Evolutionary conservation across 2,329 filamentous ascomycete genomes (phyloP).

Genomic region (Penicillium aurantiogriseum): DNA sequence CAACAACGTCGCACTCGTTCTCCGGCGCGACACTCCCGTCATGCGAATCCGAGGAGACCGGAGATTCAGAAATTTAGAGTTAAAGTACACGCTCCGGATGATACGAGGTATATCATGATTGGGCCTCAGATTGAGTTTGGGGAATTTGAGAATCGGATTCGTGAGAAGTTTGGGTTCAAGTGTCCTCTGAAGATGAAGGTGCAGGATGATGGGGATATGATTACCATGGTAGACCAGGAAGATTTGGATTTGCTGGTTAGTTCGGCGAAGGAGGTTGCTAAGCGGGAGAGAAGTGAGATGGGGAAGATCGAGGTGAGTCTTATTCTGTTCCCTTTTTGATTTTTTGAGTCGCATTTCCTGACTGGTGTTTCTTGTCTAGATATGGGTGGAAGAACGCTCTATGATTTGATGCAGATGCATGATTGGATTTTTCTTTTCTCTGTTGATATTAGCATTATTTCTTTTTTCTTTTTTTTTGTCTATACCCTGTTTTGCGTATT

Average conservation of each 20-base stretch:
- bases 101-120: constrained; percentile 91
- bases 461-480: constrained; percentile 1
- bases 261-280: constrained; percentile 65
- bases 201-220: constrained; percentile 90
- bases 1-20: constrained; percentile 33
- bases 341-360: not conserved
- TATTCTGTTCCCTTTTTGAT: not conserved
- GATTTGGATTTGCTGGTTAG: constrained; percentile 86
- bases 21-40: constrained; percentile 28
- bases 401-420: constrained; percentile 25
- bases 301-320: constrained; percentile 89
- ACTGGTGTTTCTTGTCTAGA: constrained; percentile 27
- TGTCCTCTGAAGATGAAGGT: constrained; percentile 73
- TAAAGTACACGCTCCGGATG: constrained; percentile 82
- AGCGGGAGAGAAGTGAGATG: constrained; percentile 73
- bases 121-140: constrained; percentile 68
- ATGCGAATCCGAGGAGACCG: constrained; percentile 45
- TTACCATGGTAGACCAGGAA: constrained; percentile 95
- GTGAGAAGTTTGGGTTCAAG: constrained; percentile 77
- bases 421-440: not conserved
- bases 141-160: constrained; percentile 75
- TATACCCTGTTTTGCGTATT: constrained; percentile 21
- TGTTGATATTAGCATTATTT: constrained; percentile 13
- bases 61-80: constrained; percentile 78
- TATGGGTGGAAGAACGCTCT: constrained; percentile 43